phyloP scores from a whole-genome alignment of 306 rosid species.

The Mimosa bimucronata region DNA sequence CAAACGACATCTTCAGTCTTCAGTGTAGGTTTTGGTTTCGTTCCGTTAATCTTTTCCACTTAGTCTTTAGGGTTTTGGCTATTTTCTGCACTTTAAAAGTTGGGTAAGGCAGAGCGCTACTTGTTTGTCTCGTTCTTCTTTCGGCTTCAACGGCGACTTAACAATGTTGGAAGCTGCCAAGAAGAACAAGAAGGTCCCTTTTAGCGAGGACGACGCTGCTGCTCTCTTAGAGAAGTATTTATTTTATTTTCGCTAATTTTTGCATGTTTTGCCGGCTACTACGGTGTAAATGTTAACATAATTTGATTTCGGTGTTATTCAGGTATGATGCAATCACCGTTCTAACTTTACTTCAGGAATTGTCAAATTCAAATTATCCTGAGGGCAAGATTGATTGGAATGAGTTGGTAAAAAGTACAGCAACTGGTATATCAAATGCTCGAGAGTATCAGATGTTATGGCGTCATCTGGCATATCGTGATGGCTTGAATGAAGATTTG shows the following conservation, averaged over 20 bases:
- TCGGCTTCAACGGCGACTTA: constrained; percentile 9
- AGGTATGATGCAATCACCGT: constrained; percentile 67
- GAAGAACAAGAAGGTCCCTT: constrained; percentile 43
- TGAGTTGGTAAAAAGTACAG: constrained; percentile 63
- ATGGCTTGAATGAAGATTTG: constrained; percentile 47
- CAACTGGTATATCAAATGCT: constrained; percentile 82
- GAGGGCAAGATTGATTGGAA: constrained; percentile 74
- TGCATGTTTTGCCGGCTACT: not conserved
- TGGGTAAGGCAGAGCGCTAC: not conserved
- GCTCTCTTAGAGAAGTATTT: constrained; percentile 62
- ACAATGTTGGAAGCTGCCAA: constrained; percentile 50
- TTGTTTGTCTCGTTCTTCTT: not conserved
- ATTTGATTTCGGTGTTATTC: constrained; percentile 18
- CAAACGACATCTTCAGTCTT: not conserved
- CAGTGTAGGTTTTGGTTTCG: not conserved
- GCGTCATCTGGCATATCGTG: constrained; percentile 86
- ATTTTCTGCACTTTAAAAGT: not conserved
- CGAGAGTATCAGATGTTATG: constrained; percentile 91
- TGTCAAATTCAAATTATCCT: constrained; percentile 51
- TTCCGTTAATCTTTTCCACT: not conserved
- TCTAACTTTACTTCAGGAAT: constrained; percentile 73
- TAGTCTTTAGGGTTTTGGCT: constrained; percentile 49
- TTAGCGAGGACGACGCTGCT: constrained; percentile 59
- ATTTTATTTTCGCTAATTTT: not conserved
- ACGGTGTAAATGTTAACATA: not conserved